These are phyloP conservation scores for Amphibolis antarctica DNA, from an alignment of 106 monocot genomes.

Conservation along the genomic window DNA sequence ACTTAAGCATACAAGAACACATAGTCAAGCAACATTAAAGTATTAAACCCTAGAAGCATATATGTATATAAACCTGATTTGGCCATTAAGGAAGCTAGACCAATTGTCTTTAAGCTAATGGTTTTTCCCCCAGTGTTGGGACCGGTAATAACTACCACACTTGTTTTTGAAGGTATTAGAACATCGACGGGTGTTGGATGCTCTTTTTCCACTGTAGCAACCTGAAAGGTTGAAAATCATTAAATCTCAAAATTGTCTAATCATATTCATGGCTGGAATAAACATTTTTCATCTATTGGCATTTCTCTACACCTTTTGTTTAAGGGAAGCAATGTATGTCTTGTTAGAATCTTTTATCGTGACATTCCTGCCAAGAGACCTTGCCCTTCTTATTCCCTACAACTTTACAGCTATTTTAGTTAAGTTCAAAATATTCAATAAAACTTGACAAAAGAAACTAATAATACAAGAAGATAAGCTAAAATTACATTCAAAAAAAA, in stretches of 20 bases:
- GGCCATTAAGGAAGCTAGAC: constrained; percentile 78
- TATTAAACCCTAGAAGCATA: not conserved
- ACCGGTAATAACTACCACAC: constrained; percentile 71
- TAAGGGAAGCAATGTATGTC: constrained; percentile 27
- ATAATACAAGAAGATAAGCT: too few relatives aligned
- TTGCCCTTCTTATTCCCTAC: constrained; percentile 64
- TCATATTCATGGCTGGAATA: not conserved
- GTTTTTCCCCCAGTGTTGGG: constrained; percentile 93
- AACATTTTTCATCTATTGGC: not conserved
- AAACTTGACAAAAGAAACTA: not conserved
- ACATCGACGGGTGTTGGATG: constrained; percentile 71
- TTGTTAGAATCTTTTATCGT: constrained; percentile 19
- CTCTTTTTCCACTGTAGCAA: constrained; percentile 39
- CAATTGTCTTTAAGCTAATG: constrained; percentile 80
- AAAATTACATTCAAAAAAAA: not conserved
- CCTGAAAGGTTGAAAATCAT: constrained; percentile 13
- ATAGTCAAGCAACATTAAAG: too few relatives aligned
- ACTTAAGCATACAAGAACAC: too few relatives aligned
- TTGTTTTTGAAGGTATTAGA: constrained; percentile 46
- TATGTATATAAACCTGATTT: constrained; percentile 44
- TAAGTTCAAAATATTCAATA: not conserved
- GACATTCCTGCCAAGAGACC: constrained; percentile 29
- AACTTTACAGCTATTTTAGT: constrained; percentile 4
- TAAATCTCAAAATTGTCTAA: not conserved
- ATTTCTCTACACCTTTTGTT: constrained; percentile 25